Evolutionary conservation across 1,284 basidiomycete genomes (phyloP).

Genomic region (Microbotryum intermedium): DNA sequence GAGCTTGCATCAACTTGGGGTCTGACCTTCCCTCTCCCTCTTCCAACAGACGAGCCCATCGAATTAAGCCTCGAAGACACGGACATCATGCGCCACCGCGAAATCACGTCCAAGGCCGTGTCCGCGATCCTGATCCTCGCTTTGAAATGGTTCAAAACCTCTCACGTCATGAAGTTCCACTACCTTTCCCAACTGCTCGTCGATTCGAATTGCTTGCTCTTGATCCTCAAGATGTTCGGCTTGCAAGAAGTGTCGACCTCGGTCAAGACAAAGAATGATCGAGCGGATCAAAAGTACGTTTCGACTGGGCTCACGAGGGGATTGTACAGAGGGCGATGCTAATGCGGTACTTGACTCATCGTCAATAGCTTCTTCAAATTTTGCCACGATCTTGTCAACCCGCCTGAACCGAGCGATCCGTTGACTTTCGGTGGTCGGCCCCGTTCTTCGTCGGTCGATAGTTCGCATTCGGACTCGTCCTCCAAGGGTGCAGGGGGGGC

Average conservation of each 20-base stretch:
- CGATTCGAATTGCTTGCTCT: constrained; percentile 87
- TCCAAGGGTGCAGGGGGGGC: no score
- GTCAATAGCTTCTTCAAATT: constrained; percentile 71
- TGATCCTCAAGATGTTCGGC: constrained; percentile 97
- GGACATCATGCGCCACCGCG: constrained; percentile 88
- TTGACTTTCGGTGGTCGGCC: no score
- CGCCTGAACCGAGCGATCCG: not conserved
- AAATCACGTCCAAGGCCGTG: constrained; percentile 94
- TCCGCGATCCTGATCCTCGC: constrained; percentile 85
- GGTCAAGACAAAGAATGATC: constrained; percentile 81
- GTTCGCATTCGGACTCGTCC: constrained; percentile 28
- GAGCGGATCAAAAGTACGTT: constrained; percentile 49
- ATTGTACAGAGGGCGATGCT: not conserved
- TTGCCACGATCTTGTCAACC: constrained; percentile 55
- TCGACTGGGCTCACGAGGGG: no score
- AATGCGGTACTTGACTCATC: not conserved
- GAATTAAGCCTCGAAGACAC: constrained; percentile 72
- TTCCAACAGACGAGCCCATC: constrained; percentile 45
- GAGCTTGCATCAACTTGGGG: no score
- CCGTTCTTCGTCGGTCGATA: no score
- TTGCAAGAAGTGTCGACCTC: constrained; percentile 78
- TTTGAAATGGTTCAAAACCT: constrained; percentile 97
- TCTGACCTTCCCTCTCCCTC: not conserved
- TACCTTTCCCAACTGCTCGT: constrained; percentile 88
- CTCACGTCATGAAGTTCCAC: constrained; percentile 97